phyloP scores from a whole-genome alignment of 2,329 filamentous ascomycete genomes.

The Mycosphaerelloides madeirae region DNA sequence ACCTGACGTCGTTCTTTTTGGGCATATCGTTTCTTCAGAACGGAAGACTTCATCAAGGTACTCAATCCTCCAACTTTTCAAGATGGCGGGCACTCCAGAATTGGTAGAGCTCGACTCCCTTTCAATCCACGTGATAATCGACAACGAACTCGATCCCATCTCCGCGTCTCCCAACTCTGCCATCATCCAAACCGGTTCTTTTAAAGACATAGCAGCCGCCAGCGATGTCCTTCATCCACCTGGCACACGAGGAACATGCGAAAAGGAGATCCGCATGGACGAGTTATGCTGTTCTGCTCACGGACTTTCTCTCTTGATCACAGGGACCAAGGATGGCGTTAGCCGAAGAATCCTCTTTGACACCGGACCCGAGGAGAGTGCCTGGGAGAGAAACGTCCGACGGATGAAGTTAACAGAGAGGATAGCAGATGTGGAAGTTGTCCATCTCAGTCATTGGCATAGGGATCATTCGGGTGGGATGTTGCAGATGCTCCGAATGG shows the following conservation, averaged over 20 bases:
- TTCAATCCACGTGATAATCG: slow-evolving; percentile 24
- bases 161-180: slow-evolving; percentile 19
- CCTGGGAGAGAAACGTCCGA: slow-evolving; percentile 23
- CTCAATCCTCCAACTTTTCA: too few relatives aligned
- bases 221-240: not conserved
- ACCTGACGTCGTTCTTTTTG: too few relatives aligned
- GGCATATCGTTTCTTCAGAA: too few relatives aligned
- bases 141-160: slow-evolving; percentile 29
- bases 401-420: too few relatives aligned
- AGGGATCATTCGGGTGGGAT: slow-evolving; percentile 28
- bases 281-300: slow-evolving; percentile 28
- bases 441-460: slow-evolving; percentile 28
- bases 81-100: too few relatives aligned
- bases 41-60: too few relatives aligned
- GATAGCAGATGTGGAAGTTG: slow-evolving; percentile 21
- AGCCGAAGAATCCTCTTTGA: slow-evolving; percentile 26
- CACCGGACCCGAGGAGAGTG: slow-evolving; percentile 25
- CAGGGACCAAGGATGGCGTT: slow-evolving; percentile 17
- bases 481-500: slow-evolving; percentile 21
- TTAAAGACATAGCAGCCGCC: slow-evolving; percentile 21
- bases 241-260: not conserved
- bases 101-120: slow-evolving; percentile 26
- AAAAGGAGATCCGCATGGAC: slow-evolving; percentile 22
- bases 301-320: slow-evolving; percentile 27
- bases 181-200: slow-evolving; percentile 19